Percentiles rank a stretch among this genome's conserved stretches.
These are phyloP conservation scores for Xylaria sp. DNA, from an alignment of 495 filamentous ascomycete species.

Conservation along the genomic window DNA sequence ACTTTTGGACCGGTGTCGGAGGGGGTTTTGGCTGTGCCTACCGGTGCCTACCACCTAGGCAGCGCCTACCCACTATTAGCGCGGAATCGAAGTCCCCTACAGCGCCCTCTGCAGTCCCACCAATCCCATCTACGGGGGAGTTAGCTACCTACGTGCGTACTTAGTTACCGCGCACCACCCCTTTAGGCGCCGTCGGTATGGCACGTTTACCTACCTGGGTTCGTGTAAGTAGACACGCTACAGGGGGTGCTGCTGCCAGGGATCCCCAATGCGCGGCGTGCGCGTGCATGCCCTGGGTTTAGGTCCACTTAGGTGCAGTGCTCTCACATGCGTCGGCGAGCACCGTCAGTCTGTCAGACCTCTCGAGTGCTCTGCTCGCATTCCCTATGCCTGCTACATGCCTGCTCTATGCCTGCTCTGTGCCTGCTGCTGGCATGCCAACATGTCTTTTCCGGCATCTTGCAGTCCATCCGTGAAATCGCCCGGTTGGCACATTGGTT, in stretches of 20 bases:
- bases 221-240: neutral
- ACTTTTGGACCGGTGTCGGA: constrained; percentile 46
- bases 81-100: neutral
- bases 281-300: constrained; percentile 3
- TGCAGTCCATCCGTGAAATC: neutral
- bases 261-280: neutral
- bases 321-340: neutral
- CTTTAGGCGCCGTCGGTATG: neutral
- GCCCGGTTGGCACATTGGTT: neutral
- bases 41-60: too few species aligned
- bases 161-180: neutral
- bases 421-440: too few species aligned
- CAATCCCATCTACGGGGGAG: neutral
- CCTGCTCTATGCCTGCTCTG: too few species aligned
- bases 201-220: too few species aligned
- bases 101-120: neutral
- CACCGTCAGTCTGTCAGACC: neutral
- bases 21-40: constrained; percentile 68
- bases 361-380: too few species aligned
- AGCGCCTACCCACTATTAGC: neutral
- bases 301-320: neutral
- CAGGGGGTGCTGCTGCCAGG: neutral
- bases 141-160: too few species aligned
- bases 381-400: too few species aligned
- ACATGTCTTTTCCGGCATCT: neutral